These are phyloP conservation scores for Pterocarpus macrocarpus DNA, from an alignment of 306 rosid species.

Conservation along the genomic window DNA sequence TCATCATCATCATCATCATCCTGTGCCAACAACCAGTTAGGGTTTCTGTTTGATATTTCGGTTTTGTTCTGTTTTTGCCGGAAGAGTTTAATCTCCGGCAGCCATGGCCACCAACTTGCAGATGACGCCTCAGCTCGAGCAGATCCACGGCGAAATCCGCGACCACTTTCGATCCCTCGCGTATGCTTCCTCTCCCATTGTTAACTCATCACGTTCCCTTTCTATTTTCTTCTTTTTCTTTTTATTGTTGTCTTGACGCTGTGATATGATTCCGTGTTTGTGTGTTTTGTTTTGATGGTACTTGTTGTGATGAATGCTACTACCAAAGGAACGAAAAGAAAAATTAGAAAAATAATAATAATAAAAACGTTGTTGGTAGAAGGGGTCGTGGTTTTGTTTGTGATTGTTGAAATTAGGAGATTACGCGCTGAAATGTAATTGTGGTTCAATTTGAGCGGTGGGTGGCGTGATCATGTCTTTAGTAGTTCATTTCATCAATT, in stretches of 20 bases:
- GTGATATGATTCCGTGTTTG: neutral
- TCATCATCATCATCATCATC: neutral
- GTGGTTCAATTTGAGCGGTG: neutral
- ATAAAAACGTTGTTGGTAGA: neutral
- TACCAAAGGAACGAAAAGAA: neutral
- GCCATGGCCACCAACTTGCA: slow-evolving; percentile 78
- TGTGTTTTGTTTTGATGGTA: neutral
- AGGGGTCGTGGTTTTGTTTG: neutral
- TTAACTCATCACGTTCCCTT: neutral
- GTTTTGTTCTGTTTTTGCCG: slow-evolving; percentile 24
- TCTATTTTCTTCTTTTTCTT: neutral
- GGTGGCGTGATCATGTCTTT: neutral
- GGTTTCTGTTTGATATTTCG: slow-evolving; percentile 38
- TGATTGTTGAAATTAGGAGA: slow-evolving; percentile 32
- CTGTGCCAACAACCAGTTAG: slow-evolving; percentile 37
- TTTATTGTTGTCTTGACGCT: neutral
- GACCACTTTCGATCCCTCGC: slow-evolving; percentile 90
- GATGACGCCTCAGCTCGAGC: slow-evolving; percentile 94
- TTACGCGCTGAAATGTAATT: slow-evolving; percentile 11
- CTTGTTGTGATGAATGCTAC: neutral
- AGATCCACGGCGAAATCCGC: slow-evolving; percentile 98
- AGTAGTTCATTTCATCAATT: neutral
- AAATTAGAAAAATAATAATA: too few species aligned
- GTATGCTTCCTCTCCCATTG: slow-evolving; percentile 47
- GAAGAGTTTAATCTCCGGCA: slow-evolving; percentile 57